Conservation (phyloP, 257 asterid species). For the Solanum sejunctum region DNA sequence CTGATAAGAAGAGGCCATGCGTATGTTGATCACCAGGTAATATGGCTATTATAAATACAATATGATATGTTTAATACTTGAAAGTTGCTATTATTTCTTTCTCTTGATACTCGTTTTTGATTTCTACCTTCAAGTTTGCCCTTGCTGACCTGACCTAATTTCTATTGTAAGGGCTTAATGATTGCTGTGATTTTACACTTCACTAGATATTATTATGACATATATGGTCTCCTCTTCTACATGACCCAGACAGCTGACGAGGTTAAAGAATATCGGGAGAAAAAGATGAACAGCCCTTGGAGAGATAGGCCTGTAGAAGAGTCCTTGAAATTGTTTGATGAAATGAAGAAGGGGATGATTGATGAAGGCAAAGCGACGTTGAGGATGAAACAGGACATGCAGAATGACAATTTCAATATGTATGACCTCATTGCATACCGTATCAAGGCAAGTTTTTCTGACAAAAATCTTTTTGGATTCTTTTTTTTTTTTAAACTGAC, state of each 20-base stretch:
- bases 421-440: slow-evolving; percentile 94
- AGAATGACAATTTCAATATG: slow-evolving; percentile 91
- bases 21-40: slow-evolving; percentile 97
- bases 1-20: slow-evolving; percentile 76
- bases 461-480: background rate
- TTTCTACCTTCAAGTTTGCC: background rate
- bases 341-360: slow-evolving; percentile 70
- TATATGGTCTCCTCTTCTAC: background rate
- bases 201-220: slow-evolving; percentile 16
- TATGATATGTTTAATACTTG: background rate
- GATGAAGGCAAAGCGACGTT: slow-evolving; percentile 92
- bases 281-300: slow-evolving; percentile 93
- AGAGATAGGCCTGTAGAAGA: slow-evolving; percentile 82
- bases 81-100: background rate
- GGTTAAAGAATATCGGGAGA: slow-evolving; percentile 81
- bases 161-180: background rate
- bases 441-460: slow-evolving; percentile 53
- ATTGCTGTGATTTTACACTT: background rate
- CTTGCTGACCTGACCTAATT: background rate
- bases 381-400: slow-evolving; percentile 98
- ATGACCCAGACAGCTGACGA: slow-evolving; percentile 69
- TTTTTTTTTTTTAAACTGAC: background rate
- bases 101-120: background rate
- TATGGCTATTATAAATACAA: background rate
- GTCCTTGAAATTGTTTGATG: slow-evolving; percentile 69